These are phyloP conservation scores for Tagetes patula DNA, from an alignment of 129 eudicot species.

Conservation along the genomic window DNA sequence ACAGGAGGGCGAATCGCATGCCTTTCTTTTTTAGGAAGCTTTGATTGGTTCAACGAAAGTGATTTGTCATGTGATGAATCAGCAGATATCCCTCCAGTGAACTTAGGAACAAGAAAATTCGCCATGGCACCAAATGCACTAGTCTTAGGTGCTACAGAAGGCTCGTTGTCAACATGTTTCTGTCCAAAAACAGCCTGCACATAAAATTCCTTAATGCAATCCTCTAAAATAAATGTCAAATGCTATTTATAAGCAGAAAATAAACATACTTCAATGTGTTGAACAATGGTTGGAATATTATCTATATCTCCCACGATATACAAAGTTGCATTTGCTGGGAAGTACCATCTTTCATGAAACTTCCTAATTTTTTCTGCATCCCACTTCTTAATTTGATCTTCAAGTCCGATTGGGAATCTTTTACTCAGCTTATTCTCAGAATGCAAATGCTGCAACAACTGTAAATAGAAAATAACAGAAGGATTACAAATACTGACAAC, in stretches of 20 bases:
- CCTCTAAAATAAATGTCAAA: not conserved
- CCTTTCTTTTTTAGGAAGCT: conserved; percentile 59
- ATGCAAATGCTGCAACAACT: conserved; percentile 96
- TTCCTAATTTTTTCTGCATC: conserved; percentile 96
- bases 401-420: conserved; percentile 97
- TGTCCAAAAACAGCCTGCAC: conserved; percentile 91
- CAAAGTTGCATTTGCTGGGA: conserved; percentile 91
- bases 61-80: conserved; percentile 69
- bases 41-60: conserved; percentile 55
- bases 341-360: conserved; percentile 98
- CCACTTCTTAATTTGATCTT: conserved; percentile 98
- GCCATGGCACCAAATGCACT: conserved; percentile 99
- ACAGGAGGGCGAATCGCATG: conserved; percentile 98
- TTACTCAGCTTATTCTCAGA: conserved; percentile 95
- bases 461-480: conserved; percentile 25
- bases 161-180: conserved; percentile 59
- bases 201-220: conserved; percentile 15
- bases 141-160: conserved; percentile 54
- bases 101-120: conserved; percentile 92
- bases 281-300: conserved; percentile 62
- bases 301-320: conserved; percentile 95
- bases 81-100: conserved; percentile 74
- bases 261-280: conserved; percentile 78
- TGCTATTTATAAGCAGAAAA: not conserved
- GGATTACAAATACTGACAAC: conserved; percentile 14